phyloP scores from a whole-genome alignment of 495 filamentous ascomycete genomes.

The Aspergillus campestris region DNA sequence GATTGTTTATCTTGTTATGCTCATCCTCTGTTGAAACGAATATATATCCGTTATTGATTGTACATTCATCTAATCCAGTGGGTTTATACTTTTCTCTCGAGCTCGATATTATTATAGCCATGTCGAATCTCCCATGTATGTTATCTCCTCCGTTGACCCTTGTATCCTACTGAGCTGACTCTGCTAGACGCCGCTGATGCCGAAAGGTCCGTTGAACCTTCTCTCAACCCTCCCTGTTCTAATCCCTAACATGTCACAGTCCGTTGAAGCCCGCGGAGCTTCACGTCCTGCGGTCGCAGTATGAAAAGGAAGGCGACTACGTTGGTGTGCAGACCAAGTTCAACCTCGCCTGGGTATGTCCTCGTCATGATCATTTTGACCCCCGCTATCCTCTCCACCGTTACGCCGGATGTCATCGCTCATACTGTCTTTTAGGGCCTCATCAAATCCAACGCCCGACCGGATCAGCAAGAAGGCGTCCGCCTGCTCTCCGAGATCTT shows the following conservation, averaged over 20 bases:
- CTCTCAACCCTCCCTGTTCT: not conserved
- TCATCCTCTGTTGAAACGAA: no score
- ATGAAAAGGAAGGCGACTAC: conserved; percentile 92
- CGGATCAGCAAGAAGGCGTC: conserved; percentile 92
- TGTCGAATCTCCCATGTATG: conserved; percentile 70
- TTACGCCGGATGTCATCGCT: not conserved
- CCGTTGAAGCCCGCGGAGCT: conserved; percentile 85
- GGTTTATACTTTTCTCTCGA: not conserved
- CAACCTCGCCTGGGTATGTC: conserved; percentile 92
- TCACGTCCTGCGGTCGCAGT: conserved; percentile 83
- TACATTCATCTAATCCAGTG: conserved; percentile 1
- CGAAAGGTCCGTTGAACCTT: conserved; percentile 66
- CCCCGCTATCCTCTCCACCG: no score
- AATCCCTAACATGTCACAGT: conserved; percentile 29
- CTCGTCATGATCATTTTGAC: not conserved
- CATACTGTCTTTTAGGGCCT: conserved; percentile 52
- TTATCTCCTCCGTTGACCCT: conserved; percentile 14
- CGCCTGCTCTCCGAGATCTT: conserved; percentile 95
- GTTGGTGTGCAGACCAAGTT: conserved; percentile 98
- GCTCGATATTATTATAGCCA: conserved; percentile 18
- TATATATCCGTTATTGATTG: not conserved
- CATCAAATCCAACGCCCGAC: conserved; percentile 77
- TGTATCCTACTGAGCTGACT: conserved; percentile 9
- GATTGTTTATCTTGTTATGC: not conserved
- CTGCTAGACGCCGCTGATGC: conserved; percentile 87